These are phyloP conservation scores for Tolypocladium tropicale DNA, from an alignment of 2,329 filamentous ascomycete species.

Conservation along the genomic window DNA sequence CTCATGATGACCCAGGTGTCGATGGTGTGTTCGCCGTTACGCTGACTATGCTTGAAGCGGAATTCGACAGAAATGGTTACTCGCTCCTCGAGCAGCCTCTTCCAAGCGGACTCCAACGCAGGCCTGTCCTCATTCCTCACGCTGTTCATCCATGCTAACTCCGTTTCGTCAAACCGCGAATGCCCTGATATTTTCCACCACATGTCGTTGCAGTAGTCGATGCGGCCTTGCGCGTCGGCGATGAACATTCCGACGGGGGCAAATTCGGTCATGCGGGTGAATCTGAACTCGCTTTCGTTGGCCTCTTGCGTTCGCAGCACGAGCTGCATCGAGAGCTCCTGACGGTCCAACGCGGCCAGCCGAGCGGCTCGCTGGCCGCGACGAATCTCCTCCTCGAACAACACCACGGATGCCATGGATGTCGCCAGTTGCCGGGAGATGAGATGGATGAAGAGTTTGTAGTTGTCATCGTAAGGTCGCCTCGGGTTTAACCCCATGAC, in stretches of 20 bases:
- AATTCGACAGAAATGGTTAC: slow-evolving; percentile 62
- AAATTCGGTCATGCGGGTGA: slow-evolving; percentile 76
- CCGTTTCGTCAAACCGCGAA: slow-evolving; percentile 44
- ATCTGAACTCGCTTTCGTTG: slow-evolving; percentile 62
- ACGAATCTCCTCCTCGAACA: slow-evolving; percentile 76
- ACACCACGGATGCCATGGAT: slow-evolving; percentile 68
- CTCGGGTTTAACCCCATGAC: slow-evolving; percentile 71
- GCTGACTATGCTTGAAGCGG: slow-evolving; percentile 60
- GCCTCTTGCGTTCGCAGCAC: slow-evolving; percentile 53
- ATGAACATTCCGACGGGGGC: slow-evolving; percentile 81
- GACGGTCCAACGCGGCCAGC: slow-evolving; percentile 64
- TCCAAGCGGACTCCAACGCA: slow-evolving; percentile 51
- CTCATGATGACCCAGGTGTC: slow-evolving; percentile 73
- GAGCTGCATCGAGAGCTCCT: slow-evolving; percentile 67
- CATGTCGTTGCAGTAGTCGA: slow-evolving; percentile 75
- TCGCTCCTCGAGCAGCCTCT: slow-evolving; percentile 48
- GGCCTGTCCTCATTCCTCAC: slow-evolving; percentile 56
- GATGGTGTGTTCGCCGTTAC: slow-evolving; percentile 46
- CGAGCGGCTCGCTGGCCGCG: slow-evolving; percentile 64
- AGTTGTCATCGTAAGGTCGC: slow-evolving; percentile 71
- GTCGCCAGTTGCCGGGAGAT: slow-evolving; percentile 68
- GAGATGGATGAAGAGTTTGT: slow-evolving; percentile 66
- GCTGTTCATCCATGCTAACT: slow-evolving; percentile 62
- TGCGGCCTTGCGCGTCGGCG: slow-evolving; percentile 57
- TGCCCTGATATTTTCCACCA: slow-evolving; percentile 65